Evolutionary conservation across 2,329 filamentous ascomycete genomes (phyloP), one percentile per base, ranked within the genome.

Genomic region (Alternaria conjuncta): DNA sequence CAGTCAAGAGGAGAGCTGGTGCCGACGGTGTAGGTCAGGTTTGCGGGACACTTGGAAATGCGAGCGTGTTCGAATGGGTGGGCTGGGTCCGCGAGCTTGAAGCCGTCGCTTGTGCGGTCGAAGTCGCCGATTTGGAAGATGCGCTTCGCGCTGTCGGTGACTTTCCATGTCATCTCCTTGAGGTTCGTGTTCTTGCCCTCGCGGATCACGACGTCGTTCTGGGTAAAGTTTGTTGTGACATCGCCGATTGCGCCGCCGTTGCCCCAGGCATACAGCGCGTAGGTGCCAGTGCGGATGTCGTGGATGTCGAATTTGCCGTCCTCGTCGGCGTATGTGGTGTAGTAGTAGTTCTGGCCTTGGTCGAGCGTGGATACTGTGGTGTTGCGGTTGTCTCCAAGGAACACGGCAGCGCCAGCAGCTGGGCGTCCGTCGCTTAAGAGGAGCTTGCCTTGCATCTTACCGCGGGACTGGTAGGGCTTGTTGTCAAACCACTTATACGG

Each of bases 61-160:
- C 83, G 76, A 5, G 70, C 84, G 64, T 86, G 84, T 59, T 83
- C 73, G 67, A 82, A 79, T 1, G 83, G 82, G 10, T 26, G 23
- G 8, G 79, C 75, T 2, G 82, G 82, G 9, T 82, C 82, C 44
- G 81, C 76, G 51, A 75, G 70, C 2, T 71, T 74, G 65, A 86
- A 86, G 6, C 82, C 83, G 6, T 81, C 70, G 6, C 80, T 78
- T 46, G 80, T 82, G 56, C 83, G 82, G 65, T 86, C 84, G 18
- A 86, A 81, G 18, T 79, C 80, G 23, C 84, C 84, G 30, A 86
- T 77, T 61, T 84, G 84, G 76, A 85, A 86, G 49, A 86, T 80
- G 41, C 75, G 76, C 43, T 79, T 80, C 20, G 78, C 76, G 0
- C 64, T 54, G 18, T 71, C 61, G 0, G 81, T 79, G 3, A 83